phyloP scores from a whole-genome alignment of 148 eudicot genomes.

The Gaultheria prostrata region DNA sequence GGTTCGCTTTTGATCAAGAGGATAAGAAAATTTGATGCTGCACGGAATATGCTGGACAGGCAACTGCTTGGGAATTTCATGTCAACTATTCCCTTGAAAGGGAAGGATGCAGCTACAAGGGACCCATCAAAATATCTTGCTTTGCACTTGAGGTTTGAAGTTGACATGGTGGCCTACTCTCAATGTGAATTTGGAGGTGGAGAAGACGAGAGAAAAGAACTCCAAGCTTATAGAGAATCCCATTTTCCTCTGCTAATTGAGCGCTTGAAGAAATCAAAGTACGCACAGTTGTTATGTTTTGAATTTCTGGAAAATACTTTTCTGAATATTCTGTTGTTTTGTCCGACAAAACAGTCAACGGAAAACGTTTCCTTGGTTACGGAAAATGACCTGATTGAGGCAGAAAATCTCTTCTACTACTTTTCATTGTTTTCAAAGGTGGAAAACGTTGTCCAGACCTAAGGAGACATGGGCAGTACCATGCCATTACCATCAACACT shows the following conservation, averaged over 20 bases:
- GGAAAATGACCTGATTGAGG: not conserved
- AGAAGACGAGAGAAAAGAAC: constrained; percentile 61
- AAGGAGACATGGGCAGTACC: too few relatives aligned
- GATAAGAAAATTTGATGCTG: constrained; percentile 47
- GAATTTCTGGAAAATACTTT: not conserved
- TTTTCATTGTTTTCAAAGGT: not conserved
- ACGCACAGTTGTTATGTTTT: constrained; percentile 1
- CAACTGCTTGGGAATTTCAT: constrained; percentile 75
- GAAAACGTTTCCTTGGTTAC: not conserved
- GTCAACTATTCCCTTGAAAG: constrained; percentile 27
- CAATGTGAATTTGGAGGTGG: constrained; percentile 94
- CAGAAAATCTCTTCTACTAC: not conserved
- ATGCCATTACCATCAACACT: too few relatives aligned
- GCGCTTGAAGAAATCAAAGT: constrained; percentile 61
- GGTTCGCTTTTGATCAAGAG: constrained; percentile 65
- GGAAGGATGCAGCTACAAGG: constrained; percentile 11
- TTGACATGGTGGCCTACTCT: constrained; percentile 97
- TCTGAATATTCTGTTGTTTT: not conserved
- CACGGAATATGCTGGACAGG: constrained; percentile 48
- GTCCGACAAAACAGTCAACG: not conserved
- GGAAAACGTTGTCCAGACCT: not conserved
- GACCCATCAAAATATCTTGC: constrained; percentile 68
- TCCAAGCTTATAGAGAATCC: constrained; percentile 72
- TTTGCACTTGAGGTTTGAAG: constrained; percentile 89
- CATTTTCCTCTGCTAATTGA: constrained; percentile 82